Evolutionary conservation across 2,329 filamentous ascomycete species (phyloP), one percentile per base, ranked within the genome.

Genomic region (Ophiosphaerella herpotricha): DNA sequence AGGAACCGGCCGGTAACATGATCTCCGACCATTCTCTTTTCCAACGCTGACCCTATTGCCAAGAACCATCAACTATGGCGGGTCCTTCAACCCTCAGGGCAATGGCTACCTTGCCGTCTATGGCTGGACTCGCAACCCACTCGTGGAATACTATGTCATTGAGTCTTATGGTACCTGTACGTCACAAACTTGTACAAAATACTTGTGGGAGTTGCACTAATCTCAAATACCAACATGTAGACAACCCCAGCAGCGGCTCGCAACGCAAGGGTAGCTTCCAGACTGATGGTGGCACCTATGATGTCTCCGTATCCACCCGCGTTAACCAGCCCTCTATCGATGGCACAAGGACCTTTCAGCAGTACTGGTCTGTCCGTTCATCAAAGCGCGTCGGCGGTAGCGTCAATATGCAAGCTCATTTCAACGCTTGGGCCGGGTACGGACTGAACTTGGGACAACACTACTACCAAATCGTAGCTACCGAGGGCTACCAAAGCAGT

Each of bases 91-190:
- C n/a, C 50, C 58, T 45, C 54, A 58, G 36, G 58, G 60, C 0
- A 63, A 60, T 12, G 60, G 56, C 8, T 64, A 65, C 23, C 57
- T 68, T 14, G 60, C 81, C 13, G 64, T 84, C 26, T 84, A 85
- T 56, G 82, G 82, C 29, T 85, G 82, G 80, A 81, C 78, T 4
- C 73, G 66, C 12, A 74, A 74, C 55, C 79, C 80, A 0, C 70
- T 82, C 9, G 73, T 83, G 58, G 82, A 84, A 55, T 83, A 83
- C 73, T 84, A 84, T 68, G 76, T 84, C 50, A 74, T 84, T 54
- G 82, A 84, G 53, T 71, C 72, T 8, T 79, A 76, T 57, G 79
- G 77, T 38, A 72, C 74, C 48, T 74, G 26, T 29, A 11, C 26
- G 26, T 29, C 7, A 29, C 11, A 29, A 8, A 8, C 11, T 8